Evolutionary conservation across 768 basidiomycete genomes (phyloP), one percentile per base, ranked within the genome.

Genomic region (Chiua virens): DNA sequence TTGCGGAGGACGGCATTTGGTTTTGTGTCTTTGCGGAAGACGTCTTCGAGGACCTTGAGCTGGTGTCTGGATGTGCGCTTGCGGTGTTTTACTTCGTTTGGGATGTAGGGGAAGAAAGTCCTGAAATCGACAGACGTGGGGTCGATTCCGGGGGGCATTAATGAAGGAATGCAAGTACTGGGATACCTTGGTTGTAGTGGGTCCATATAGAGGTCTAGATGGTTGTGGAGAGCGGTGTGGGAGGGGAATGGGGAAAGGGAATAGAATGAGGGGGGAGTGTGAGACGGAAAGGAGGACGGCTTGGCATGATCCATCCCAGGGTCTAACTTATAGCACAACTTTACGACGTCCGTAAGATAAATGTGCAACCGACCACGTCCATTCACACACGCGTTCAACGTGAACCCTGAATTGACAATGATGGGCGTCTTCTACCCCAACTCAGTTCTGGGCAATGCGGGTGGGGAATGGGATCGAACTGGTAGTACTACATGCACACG

Each of bases 41-140:
- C 78, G 52, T 80, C 76, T 69, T 98, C 96, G 58, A 98, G 83
- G 58, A 92, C 82, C 71, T 86, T 86, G 64, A 97, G 86, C 74
- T 98, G 96, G 18, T 82, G 76, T 30, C 85, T 82, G 27, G 92
- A 91, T 0, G 96, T 98, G 46, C 96, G 78, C 61, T 93, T 89
- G 53, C 94, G 77, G 62, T 96, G 94, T 75, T 96, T 96, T 73
- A 97, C 90, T 74, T 95, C 87, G 72, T 90, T 91, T 50, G 90
- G 90, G 45, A 85, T 83, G 72, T 89, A 92, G n/a, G 88, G 85
- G 59, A 86, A 90, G 74, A 92, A 91, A 37, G 87, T 85, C 63
- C 86, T 83, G 65, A 88, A 86, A 78, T 89, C 87, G 69, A 86
- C 83, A 58, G 80, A 73, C 35, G 61, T 48, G 59, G 86, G 83